Evolutionary conservation across 768 basidiomycete genomes (phyloP).

Genomic region (Arthromyces matolae): DNA sequence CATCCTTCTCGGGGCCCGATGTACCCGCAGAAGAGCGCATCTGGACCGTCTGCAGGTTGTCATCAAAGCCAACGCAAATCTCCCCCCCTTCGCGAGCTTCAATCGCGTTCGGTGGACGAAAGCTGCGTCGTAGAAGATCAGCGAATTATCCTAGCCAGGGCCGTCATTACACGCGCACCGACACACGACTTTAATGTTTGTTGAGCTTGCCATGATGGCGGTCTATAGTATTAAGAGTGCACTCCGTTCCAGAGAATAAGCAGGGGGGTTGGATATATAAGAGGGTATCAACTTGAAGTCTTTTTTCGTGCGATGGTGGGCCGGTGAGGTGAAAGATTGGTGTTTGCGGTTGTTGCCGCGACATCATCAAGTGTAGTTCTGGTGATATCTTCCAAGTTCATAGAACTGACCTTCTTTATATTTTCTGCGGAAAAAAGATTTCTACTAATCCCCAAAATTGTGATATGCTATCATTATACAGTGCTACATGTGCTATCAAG

Average conservation of each 20-base stretch:
- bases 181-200: slow-evolving; percentile 98
- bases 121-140: slow-evolving; percentile 45
- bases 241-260: slow-evolving; percentile 16
- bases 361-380: slow-evolving; percentile 3
- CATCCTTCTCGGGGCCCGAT: slow-evolving; percentile 91
- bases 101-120: slow-evolving; percentile 91
- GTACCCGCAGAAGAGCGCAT: slow-evolving; percentile 67
- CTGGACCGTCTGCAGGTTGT: slow-evolving; percentile 79
- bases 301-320: slow-evolving; percentile 9
- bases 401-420: too few relatives aligned
- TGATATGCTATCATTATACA: slow-evolving; percentile 13
- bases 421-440: too few relatives aligned
- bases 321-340: slow-evolving; percentile 12
- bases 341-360: slow-evolving; percentile 28
- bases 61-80: slow-evolving; percentile 86
- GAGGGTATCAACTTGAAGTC: slow-evolving; percentile 15
- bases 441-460: slow-evolving; percentile 5
- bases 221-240: slow-evolving; percentile 14
- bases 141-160: slow-evolving; percentile 6
- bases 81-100: slow-evolving; percentile 86
- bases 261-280: slow-evolving; percentile 6
- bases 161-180: slow-evolving; percentile 56
- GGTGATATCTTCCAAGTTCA: too few relatives aligned
- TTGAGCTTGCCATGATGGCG: slow-evolving; percentile 62
- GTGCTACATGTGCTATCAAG: slow-evolving; percentile 11